Conservation (phyloP, 163 green algal genomes). For the Chlorella variabilis region DNA sequence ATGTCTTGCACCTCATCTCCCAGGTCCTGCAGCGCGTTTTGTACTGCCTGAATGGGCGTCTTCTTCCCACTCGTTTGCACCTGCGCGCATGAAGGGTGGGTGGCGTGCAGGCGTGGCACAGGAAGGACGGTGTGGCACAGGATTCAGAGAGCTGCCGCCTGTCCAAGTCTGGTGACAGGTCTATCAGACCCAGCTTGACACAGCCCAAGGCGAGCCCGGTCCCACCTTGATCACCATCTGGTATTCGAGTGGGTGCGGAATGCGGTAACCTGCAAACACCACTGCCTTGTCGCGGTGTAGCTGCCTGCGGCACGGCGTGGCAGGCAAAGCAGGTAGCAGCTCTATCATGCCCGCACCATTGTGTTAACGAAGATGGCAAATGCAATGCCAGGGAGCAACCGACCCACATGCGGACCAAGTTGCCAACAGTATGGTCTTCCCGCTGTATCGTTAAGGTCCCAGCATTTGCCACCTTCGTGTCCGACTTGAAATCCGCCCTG, state of each 20-base stretch:
- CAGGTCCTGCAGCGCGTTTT: constrained; percentile 65
- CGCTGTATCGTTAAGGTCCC: constrained; percentile 88
- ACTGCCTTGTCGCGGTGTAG: constrained; percentile 86
- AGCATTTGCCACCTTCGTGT: constrained; percentile 91
- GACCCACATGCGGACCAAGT: constrained; percentile 87
- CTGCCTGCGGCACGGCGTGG: constrained; percentile 64
- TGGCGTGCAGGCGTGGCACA: neutral
- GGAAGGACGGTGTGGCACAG: too few species aligned
- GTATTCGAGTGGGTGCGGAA: constrained; percentile 96
- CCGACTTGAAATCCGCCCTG: constrained; percentile 62
- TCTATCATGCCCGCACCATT: too few species aligned
- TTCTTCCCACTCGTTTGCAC: constrained; percentile 72
- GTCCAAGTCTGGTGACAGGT: too few species aligned
- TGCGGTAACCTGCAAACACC: constrained; percentile 94
- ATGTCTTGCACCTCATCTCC: constrained; percentile 29
- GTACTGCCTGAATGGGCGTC: constrained; percentile 59
- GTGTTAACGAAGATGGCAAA: too few species aligned
- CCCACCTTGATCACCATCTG: constrained; percentile 87
- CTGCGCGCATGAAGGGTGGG: constrained; percentile 22
- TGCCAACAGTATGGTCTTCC: constrained; percentile 97
- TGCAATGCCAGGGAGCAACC: neutral
- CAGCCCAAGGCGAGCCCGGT: too few species aligned
- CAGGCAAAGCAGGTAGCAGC: constrained; percentile 14
- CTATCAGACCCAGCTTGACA: too few species aligned
- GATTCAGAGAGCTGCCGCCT: too few species aligned